A percentile compares a stretch with the other conserved stretches of the same genome.
These are phyloP conservation scores for Trypanosoma caninum DNA, from an alignment of 208 protist genomes.

Conservation along the genomic window DNA sequence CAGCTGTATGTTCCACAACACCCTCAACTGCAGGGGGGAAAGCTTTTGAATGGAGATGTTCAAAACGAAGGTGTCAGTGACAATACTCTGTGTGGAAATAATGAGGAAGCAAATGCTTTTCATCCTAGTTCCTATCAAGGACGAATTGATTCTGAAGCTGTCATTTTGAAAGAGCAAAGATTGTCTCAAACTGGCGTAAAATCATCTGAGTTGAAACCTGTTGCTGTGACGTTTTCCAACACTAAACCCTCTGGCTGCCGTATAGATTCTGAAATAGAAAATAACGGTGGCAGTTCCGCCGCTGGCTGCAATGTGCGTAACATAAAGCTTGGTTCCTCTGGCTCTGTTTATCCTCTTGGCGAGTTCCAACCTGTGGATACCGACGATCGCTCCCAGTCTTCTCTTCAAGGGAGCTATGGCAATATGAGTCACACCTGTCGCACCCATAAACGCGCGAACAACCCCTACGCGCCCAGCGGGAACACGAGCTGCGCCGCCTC, in stretches of 20 bases:
- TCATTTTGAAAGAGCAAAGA: too few species aligned
- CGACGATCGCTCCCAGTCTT: constrained; percentile 22
- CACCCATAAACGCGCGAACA: constrained; percentile 21
- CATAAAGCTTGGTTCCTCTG: background rate
- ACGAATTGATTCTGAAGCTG: too few species aligned
- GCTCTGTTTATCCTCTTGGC: constrained; percentile 5
- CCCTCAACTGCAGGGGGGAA: constrained; percentile 17
- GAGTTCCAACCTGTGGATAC: constrained; percentile 7
- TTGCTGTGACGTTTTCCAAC: too few species aligned
- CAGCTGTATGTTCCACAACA: constrained; percentile 22
- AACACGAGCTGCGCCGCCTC: constrained; percentile 14
- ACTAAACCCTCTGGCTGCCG: too few species aligned
- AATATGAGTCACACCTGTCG: constrained; percentile 13
- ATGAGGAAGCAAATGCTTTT: too few species aligned
- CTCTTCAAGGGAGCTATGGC: constrained; percentile 24
- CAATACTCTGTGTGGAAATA: too few species aligned
- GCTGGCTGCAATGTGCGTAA: too few species aligned
- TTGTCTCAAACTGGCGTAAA: too few species aligned
- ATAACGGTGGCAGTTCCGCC: background rate
- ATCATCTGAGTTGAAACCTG: too few species aligned
- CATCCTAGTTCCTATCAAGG: too few species aligned
- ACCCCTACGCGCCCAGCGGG: constrained; percentile 15
- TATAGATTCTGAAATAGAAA: too few species aligned
- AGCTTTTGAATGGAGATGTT: background rate
- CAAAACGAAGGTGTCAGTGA: too few species aligned